A percentile compares a stretch with the other conserved stretches of the same genome.
phyloP scores from a whole-genome alignment of 1,284 basidiomycete species.

The Heliocybe sulcata region DNA sequence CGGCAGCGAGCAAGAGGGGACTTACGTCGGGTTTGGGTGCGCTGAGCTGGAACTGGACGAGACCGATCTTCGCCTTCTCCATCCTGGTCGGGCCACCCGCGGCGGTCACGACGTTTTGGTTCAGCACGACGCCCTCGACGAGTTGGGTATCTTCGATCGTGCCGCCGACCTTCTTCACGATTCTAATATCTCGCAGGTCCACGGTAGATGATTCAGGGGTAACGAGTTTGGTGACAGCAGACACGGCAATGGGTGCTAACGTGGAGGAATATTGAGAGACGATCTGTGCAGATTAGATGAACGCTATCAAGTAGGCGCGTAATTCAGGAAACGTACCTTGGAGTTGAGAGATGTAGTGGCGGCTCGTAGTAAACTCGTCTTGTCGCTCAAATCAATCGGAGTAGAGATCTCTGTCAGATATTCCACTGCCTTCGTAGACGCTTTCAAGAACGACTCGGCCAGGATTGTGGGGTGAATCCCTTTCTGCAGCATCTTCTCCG shows the following conservation, averaged over 20 bases:
- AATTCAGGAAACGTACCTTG: conserved; percentile 51
- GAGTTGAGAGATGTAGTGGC: conserved; percentile 96
- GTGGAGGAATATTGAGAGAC: conserved; percentile 99
- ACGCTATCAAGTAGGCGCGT: background rate
- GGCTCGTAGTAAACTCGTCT: conserved; percentile 81
- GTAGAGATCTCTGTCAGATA: conserved; percentile 91
- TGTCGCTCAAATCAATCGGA: conserved; percentile 90
- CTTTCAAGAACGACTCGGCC: conserved; percentile 92
- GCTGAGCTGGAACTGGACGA: conserved; percentile 98
- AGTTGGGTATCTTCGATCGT: conserved; percentile 99
- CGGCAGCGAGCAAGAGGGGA: conserved; percentile 8
- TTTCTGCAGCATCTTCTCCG: conserved; percentile 96
- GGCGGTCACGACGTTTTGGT: conserved; percentile 88
- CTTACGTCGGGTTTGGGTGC: conserved; percentile 96
- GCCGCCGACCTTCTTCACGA: conserved; percentile 98
- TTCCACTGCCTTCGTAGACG: conserved; percentile 90
- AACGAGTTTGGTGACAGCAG: conserved; percentile 88
- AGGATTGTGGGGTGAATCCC: conserved; percentile 98
- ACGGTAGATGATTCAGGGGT: conserved; percentile 88
- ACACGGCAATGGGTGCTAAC: conserved; percentile 94
- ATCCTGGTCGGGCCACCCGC: conserved; percentile 93
- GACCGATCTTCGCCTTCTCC: conserved; percentile 98
- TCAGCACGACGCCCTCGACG: conserved; percentile 92
- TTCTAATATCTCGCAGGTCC: conserved; percentile 91
- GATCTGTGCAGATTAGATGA: conserved; percentile 48